Percentiles rank a stretch among this genome's conserved stretches.
These are phyloP conservation scores for Cystofilobasidium capitatum DNA, from an alignment of 768 basidiomycete genomes.

Conservation along the genomic window DNA sequence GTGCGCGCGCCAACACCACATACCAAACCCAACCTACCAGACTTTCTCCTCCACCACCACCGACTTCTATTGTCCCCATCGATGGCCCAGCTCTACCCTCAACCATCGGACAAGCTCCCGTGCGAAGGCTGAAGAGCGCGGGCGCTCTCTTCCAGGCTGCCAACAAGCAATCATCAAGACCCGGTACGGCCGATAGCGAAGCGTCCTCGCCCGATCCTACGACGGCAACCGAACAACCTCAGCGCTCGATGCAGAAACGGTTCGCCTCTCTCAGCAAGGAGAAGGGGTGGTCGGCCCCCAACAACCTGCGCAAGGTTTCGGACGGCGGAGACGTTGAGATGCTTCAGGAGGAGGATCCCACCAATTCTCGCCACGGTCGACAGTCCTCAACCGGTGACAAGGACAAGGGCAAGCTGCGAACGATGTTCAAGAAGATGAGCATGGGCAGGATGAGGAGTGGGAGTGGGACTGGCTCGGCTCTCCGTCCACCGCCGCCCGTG, in stretches of 20 bases:
- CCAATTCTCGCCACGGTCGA: neutral
- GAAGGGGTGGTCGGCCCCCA: neutral
- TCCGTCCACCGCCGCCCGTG: conserved; percentile 5
- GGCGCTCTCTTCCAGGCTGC: conserved; percentile 13
- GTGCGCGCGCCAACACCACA: neutral
- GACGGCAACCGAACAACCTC: neutral
- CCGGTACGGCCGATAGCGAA: no score
- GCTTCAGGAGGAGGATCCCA: conserved; percentile 1
- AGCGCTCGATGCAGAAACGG: neutral
- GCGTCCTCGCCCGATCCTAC: neutral
- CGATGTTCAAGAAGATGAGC: conserved; percentile 92
- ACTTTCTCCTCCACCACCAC: neutral
- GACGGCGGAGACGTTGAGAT: conserved; percentile 13
- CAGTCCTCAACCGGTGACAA: conserved; percentile 31
- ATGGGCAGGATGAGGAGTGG: conserved; percentile 71
- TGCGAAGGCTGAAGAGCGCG: conserved; percentile 17
- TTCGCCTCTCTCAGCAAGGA: conserved; percentile 19
- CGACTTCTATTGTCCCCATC: neutral
- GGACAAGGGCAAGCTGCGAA: conserved; percentile 72
- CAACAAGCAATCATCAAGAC: no score
- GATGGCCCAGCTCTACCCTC: neutral
- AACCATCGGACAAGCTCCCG: neutral
- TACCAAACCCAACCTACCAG: neutral
- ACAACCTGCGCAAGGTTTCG: neutral
- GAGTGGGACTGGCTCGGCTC: neutral